These are phyloP conservation scores for Aciculosporium take DNA, from an alignment of 2,329 filamentous ascomycete genomes.

Conservation along the genomic window DNA sequence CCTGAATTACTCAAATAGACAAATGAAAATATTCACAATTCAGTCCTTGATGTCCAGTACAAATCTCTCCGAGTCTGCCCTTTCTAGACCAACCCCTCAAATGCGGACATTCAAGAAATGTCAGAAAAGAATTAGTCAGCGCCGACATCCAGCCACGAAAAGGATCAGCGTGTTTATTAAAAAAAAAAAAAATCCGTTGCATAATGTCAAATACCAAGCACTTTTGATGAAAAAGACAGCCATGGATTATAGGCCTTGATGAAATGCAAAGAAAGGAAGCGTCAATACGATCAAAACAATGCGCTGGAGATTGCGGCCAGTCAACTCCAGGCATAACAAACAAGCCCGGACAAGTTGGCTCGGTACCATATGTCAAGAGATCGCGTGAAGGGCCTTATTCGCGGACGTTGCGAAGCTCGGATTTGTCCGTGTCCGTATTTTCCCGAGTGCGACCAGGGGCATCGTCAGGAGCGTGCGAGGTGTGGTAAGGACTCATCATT, in stretches of 20 bases:
- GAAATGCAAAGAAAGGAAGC: background rate
- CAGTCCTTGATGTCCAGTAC: background rate
- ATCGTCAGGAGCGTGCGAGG: background rate
- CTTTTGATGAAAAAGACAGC: background rate
- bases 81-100: background rate
- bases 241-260: background rate
- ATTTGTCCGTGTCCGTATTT: background rate
- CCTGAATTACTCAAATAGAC: constrained; percentile 5
- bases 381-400: background rate
- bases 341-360: background rate
- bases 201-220: background rate
- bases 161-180: background rate
- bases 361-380: background rate
- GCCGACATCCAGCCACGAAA: background rate
- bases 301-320: background rate
- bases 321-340: background rate
- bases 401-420: background rate
- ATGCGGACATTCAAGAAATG: background rate
- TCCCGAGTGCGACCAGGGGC: background rate
- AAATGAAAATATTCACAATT: background rate
- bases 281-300: background rate
- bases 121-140: background rate
- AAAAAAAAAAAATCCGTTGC: no score
- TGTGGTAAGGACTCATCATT: constrained; percentile 10
- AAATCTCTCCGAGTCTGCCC: background rate